phyloP scores from a whole-genome alignment of 1,139 yeast genomes.

The Wickerhamomyces sp. region DNA sequence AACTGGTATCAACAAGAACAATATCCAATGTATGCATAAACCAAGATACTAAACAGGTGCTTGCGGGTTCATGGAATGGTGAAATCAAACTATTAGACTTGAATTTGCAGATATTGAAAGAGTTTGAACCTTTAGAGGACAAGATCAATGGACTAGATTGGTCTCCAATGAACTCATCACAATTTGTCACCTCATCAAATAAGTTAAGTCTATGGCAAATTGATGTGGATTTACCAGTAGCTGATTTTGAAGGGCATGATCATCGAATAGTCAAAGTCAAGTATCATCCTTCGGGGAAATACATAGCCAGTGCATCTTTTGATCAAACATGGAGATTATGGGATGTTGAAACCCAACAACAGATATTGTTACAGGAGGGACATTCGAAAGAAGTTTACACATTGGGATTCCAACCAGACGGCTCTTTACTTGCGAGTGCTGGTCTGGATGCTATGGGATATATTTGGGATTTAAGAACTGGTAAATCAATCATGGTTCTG shows the following conservation, averaged over 20 bases:
- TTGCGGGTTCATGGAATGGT: slow-evolving; percentile 88
- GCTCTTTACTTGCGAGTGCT: slow-evolving; percentile 69
- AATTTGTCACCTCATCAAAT: slow-evolving; percentile 62
- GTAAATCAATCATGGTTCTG: slow-evolving; percentile 55
- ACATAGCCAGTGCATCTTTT: slow-evolving; percentile 67
- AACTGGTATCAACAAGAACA: slow-evolving; percentile 63
- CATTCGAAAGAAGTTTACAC: slow-evolving; percentile 73
- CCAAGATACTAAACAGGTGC: slow-evolving; percentile 33
- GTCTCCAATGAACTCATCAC: slow-evolving; percentile 35
- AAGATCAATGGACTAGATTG: slow-evolving; percentile 72
- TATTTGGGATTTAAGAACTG: slow-evolving; percentile 86
- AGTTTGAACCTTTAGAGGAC: slow-evolving; percentile 43
- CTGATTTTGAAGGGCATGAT: slow-evolving; percentile 35
- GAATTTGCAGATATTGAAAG: slow-evolving; percentile 31
- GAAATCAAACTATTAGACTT: slow-evolving; percentile 46
- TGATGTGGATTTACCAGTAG: slow-evolving; percentile 9
- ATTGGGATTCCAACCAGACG: slow-evolving; percentile 69
- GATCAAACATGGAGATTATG: slow-evolving; percentile 90
- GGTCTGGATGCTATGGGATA: slow-evolving; percentile 75
- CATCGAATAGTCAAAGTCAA: slow-evolving; percentile 56
- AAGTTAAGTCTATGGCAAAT: slow-evolving; percentile 12
- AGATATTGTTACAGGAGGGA: slow-evolving; percentile 70
- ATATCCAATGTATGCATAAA: slow-evolving; percentile 56
- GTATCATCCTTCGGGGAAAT: slow-evolving; percentile 61
- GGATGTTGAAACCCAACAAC: slow-evolving; percentile 54